Percentiles rank a stretch among this genome's conserved stretches.
Evolutionary conservation across 495 filamentous ascomycete genomes (phyloP).

Genomic region (Neurospora sp.): DNA sequence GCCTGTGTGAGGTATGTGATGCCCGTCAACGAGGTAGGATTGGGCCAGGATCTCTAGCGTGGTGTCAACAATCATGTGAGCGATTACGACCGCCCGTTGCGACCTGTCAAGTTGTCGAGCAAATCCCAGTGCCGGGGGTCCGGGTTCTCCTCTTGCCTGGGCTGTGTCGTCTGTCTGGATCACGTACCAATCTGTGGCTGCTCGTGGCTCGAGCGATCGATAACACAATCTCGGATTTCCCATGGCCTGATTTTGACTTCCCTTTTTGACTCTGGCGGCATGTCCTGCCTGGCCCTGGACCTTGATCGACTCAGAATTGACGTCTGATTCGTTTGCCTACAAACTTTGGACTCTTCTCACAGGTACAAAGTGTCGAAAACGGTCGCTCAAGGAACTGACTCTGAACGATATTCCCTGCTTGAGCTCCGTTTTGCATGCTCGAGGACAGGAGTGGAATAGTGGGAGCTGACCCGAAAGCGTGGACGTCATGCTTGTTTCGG

Average conservation of each 20-base stretch:
- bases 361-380: background rate
- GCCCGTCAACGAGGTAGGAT: background rate
- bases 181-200: background rate
- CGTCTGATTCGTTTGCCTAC: no score
- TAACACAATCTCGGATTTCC: background rate
- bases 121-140: background rate
- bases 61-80: background rate
- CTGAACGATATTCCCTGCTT: background rate
- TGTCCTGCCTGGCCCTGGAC: background rate
- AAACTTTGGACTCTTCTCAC: background rate
- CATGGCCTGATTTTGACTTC: background rate
- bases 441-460: background rate
- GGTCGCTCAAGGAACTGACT: background rate
- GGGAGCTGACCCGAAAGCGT: background rate
- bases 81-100: background rate
- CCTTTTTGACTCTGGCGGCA: background rate
- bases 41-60: background rate
- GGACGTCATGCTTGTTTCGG: background rate
- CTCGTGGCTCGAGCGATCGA: background rate
- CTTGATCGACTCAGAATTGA: no score
- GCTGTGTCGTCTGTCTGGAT: background rate
- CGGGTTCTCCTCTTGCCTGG: background rate
- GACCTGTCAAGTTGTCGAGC: background rate
- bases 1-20: background rate
- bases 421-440: background rate